Evolutionary conservation across 148 eudicot species (phyloP).

Genomic region (Tetragonia tetragonoides): DNA sequence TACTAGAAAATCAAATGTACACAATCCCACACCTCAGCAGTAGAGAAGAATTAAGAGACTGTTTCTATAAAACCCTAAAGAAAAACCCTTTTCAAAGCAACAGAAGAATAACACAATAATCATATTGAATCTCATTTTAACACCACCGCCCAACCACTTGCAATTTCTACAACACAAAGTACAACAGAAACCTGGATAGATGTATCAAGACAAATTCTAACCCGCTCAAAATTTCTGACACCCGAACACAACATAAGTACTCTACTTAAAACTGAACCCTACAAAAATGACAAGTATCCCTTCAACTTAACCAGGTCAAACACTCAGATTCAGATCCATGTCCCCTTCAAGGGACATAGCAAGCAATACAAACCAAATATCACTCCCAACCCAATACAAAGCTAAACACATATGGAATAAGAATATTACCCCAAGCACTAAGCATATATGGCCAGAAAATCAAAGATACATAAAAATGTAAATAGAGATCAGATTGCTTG

Average conservation of each 20-base stretch:
- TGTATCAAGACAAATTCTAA: neutral
- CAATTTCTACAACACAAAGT: neutral
- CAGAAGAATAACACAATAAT: neutral
- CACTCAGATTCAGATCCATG: neutral
- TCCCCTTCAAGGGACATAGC: neutral
- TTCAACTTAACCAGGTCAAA: neutral
- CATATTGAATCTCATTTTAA: neutral
- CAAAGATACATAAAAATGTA: neutral
- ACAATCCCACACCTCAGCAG: neutral
- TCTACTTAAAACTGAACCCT: neutral
- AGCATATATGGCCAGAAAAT: neutral
- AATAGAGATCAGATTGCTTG: neutral
- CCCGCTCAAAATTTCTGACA: neutral
- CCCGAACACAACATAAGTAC: neutral
- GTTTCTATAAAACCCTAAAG: no score
- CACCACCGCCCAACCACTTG: neutral
- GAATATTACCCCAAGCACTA: neutral
- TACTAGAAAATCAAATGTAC: neutral
- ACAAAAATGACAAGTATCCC: neutral
- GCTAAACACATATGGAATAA: neutral
- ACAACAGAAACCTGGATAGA: neutral
- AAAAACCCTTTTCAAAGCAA: neutral
- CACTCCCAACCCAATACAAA: neutral
- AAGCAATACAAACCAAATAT: neutral
- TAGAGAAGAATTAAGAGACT: no score